Evolutionary conservation across 139 green algal genomes (phyloP).

Genomic region (Micractinium sp.): DNA sequence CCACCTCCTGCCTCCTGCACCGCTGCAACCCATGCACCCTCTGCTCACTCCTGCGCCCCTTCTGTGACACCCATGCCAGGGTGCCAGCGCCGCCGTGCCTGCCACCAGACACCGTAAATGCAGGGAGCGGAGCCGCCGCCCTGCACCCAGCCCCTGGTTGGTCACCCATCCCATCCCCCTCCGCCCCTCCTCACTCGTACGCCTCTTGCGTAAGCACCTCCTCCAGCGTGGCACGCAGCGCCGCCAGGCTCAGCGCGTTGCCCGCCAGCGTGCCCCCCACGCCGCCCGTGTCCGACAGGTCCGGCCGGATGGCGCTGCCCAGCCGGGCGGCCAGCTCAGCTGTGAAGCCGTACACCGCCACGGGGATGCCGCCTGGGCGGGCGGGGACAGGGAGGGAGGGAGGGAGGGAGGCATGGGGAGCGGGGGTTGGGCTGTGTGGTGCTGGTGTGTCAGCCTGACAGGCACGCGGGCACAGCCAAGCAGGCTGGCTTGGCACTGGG

Average conservation of each 20-base stretch:
- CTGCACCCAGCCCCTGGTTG: no score
- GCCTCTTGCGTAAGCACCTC: background rate
- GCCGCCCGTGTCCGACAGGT: background rate
- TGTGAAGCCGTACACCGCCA: background rate
- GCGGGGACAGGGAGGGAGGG: background rate
- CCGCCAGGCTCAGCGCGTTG: constrained; percentile 9
- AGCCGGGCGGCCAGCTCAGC: background rate
- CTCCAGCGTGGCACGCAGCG: background rate
- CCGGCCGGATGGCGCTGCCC: background rate
- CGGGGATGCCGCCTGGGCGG: background rate
- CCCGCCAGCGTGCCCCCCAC: constrained; percentile 10
- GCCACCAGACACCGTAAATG: no score
- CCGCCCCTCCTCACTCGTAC: background rate
- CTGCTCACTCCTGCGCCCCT: no score
- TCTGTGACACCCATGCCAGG: no score
- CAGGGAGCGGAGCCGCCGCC: no score
- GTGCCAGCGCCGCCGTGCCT: no score
- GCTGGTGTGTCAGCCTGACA: no score
- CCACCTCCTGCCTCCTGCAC: no score
- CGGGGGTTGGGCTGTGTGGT: background rate
- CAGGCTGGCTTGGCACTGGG: no score
- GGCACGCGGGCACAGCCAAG: no score
- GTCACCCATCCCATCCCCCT: background rate
- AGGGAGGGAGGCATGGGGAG: background rate
- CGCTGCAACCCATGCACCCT: no score